Evolutionary conservation across 2,329 filamentous ascomycete genomes (phyloP).

Genomic region (Alternaria viburni): DNA sequence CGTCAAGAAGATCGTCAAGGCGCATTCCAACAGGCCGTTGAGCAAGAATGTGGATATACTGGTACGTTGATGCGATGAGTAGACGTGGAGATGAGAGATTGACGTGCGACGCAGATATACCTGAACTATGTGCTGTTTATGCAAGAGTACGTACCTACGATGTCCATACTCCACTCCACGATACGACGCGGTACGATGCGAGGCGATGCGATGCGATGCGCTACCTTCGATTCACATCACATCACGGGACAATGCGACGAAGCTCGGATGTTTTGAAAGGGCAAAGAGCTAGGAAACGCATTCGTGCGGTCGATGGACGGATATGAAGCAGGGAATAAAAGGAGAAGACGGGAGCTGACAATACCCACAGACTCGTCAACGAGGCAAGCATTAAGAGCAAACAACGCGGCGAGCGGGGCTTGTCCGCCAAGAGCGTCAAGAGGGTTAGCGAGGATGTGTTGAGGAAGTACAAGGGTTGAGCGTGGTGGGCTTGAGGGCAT

Average conservation of each 20-base stretch:
- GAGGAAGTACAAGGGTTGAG: slow-evolving; percentile 47
- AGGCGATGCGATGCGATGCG: background rate
- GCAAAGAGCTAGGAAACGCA: rapidly evolving
- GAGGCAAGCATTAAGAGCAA: slow-evolving; percentile 80
- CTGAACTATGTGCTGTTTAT: slow-evolving; percentile 86
- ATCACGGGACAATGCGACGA: background rate
- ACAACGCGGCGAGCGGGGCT: slow-evolving; percentile 72
- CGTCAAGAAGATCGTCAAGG: slow-evolving; percentile 88
- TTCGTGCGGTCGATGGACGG: rapidly evolving
- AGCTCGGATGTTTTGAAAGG: background rate
- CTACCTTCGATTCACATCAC: background rate
- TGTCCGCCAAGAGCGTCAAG: slow-evolving; percentile 77
- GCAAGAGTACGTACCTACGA: slow-evolving; percentile 58
- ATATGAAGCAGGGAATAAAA: rapidly evolving
- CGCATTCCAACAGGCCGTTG: slow-evolving; percentile 78
- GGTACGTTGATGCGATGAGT: slow-evolving; percentile 57
- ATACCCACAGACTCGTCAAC: slow-evolving; percentile 69
- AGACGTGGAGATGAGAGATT: background rate
- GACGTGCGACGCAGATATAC: slow-evolving; percentile 68
- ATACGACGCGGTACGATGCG: background rate
- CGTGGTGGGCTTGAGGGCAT: background rate
- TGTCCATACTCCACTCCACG: background rate
- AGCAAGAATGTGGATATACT: slow-evolving; percentile 87
- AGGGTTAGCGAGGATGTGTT: slow-evolving; percentile 71
- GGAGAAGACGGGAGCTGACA: background rate